A percentile compares a stretch with the other conserved stretches of the same genome.
Evolutionary conservation across 2,329 filamentous ascomycete genomes (phyloP).

Genomic region (Claviceps digitariae): DNA sequence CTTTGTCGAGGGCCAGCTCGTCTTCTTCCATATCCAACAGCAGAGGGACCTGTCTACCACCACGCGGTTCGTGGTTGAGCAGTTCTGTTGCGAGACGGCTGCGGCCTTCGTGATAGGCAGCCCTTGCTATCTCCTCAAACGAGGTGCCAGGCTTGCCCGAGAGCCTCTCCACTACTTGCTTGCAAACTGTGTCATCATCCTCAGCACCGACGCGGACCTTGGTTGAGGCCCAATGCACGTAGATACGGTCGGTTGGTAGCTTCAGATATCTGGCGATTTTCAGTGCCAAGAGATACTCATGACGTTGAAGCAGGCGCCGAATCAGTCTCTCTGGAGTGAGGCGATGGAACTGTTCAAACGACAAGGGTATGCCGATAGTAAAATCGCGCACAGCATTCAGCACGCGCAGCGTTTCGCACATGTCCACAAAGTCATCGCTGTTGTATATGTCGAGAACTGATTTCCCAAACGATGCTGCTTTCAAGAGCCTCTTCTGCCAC

Average conservation of each 20-base stretch:
- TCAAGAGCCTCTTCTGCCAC: slow-evolving; percentile 93
- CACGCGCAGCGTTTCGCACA: slow-evolving; percentile 87
- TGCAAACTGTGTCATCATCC: slow-evolving; percentile 78
- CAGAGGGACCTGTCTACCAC: slow-evolving; percentile 89
- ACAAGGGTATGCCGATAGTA: slow-evolving; percentile 77
- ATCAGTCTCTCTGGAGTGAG: slow-evolving; percentile 85
- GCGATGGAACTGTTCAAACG: slow-evolving; percentile 86
- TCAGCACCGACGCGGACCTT: slow-evolving; percentile 79
- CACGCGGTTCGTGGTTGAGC: slow-evolving; percentile 84
- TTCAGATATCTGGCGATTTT: slow-evolving; percentile 78
- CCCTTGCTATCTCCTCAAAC: slow-evolving; percentile 84
- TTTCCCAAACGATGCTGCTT: slow-evolving; percentile 93
- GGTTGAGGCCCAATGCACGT: slow-evolving; percentile 92
- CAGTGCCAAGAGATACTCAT: slow-evolving; percentile 82
- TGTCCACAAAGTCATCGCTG: slow-evolving; percentile 96
- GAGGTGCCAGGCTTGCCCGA: slow-evolving; percentile 85
- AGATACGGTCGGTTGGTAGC: slow-evolving; percentile 77
- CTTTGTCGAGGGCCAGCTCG: slow-evolving; percentile 87
- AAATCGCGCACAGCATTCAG: slow-evolving; percentile 88
- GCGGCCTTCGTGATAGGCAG: slow-evolving; percentile 88
- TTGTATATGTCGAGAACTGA: slow-evolving; percentile 95
- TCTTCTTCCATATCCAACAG: slow-evolving; percentile 93
- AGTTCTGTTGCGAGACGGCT: slow-evolving; percentile 79
- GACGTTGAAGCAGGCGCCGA: slow-evolving; percentile 69
- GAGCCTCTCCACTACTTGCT: slow-evolving; percentile 73